A percentile compares a stretch with the other conserved stretches of the same genome.
phyloP scores from a whole-genome alignment of 345 rosid genomes.

The Physaria fendleri region DNA sequence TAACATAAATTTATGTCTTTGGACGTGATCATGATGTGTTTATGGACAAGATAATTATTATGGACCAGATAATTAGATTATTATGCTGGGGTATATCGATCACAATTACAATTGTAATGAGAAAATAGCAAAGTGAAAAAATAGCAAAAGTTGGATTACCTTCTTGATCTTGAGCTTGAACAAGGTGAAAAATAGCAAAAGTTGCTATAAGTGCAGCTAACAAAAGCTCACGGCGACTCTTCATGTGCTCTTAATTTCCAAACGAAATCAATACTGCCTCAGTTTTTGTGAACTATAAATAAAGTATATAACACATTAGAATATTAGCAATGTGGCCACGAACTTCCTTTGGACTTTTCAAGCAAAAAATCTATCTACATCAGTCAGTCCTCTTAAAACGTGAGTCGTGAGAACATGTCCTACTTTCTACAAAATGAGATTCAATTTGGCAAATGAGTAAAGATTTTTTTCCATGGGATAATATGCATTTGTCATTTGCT shows the following conservation, averaged over 20 bases:
- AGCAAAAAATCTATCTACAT: neutral
- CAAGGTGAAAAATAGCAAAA: neutral
- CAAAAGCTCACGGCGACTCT: neutral
- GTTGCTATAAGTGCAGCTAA: neutral
- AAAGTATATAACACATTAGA: conserved; percentile 1
- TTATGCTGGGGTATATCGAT: too few species aligned
- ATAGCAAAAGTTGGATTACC: too few species aligned
- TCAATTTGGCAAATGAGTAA: neutral
- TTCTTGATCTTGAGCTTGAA: conserved; percentile 33
- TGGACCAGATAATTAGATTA: too few species aligned
- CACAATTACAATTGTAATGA: too few species aligned
- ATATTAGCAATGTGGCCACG: neutral
- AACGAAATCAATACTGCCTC: neutral
- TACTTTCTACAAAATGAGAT: neutral
- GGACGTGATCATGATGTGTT: too few species aligned
- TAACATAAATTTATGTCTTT: too few species aligned
- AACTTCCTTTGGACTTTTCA: neutral
- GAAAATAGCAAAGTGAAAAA: too few species aligned
- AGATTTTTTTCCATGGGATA: too few species aligned
- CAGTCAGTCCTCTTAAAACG: conserved; percentile 11
- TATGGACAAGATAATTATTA: too few species aligned
- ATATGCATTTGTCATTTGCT: too few species aligned
- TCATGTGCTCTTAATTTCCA: conserved; percentile 2
- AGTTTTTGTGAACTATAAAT: neutral
- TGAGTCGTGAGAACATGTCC: neutral